These are phyloP conservation scores for Megacollybia marginata DNA, from an alignment of 768 basidiomycete genomes.

Conservation along the genomic window DNA sequence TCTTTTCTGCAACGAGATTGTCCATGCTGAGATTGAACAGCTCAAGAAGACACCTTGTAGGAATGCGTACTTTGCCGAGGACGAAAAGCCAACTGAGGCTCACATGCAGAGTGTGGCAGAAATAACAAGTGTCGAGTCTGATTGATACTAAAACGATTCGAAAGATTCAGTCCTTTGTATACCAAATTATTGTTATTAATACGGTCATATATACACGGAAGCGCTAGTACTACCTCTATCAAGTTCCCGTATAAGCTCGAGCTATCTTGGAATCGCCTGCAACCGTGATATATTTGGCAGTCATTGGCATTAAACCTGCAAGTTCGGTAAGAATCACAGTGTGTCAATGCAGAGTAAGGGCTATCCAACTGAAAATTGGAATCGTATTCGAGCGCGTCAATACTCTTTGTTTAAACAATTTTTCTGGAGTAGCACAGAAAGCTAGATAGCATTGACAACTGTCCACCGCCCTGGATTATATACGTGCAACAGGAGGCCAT, in stretches of 20 bases:
- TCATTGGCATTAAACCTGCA: neutral
- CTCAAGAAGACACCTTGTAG: slow-evolving; percentile 43
- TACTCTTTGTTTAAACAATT: neutral
- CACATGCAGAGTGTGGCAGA: neutral
- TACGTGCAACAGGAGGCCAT: neutral
- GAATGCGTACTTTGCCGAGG: slow-evolving; percentile 37
- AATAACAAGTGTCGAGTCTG: neutral
- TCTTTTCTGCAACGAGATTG: slow-evolving; percentile 50
- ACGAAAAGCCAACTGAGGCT: neutral
- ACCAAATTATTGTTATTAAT: neutral
- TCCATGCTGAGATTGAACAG: slow-evolving; percentile 49
- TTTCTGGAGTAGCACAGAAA: neutral
- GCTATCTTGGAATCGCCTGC: neutral
- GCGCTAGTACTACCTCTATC: neutral
- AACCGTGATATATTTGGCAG: neutral
- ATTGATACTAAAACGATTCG: neutral
- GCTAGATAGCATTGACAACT: neutral
- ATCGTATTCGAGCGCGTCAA: neutral
- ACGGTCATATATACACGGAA: neutral
- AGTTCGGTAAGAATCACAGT: neutral
- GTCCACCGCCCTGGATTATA: neutral
- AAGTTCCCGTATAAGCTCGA: neutral
- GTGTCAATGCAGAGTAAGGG: neutral
- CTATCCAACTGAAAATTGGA: neutral
- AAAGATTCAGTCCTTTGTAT: neutral